Conservation (phyloP, 176 grass and related monocot species). For the Oryza glumipatula region DNA sequence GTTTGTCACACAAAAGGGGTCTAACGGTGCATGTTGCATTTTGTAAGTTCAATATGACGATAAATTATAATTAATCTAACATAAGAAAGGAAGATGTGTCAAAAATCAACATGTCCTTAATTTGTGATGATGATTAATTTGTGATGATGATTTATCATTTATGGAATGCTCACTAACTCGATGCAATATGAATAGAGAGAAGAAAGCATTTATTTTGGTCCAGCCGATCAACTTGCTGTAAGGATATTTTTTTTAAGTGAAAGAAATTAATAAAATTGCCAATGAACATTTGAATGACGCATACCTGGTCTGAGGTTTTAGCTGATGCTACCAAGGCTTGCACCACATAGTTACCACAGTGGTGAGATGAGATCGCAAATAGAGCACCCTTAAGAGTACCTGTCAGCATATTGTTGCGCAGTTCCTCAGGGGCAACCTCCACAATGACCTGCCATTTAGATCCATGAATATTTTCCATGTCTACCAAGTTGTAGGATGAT, state of each 20-base stretch:
- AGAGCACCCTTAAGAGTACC: constrained; percentile 65
- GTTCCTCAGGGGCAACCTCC: constrained; percentile 82
- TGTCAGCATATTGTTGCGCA: constrained; percentile 66
- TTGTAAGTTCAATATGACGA: not conserved
- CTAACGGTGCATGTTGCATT: not conserved
- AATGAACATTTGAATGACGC: constrained; percentile 9
- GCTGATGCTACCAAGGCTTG: constrained; percentile 91
- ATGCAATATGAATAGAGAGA: not conserved
- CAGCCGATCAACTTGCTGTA: constrained; percentile 11
- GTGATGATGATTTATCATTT: constrained; percentile 6
- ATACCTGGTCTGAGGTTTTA: constrained; percentile 83
- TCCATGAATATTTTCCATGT: constrained; percentile 15
- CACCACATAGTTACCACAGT: constrained; percentile 90
- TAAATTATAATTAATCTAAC: not conserved
- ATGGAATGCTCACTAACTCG: not conserved
- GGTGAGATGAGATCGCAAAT: constrained; percentile 86
- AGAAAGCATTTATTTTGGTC: constrained; percentile 14
- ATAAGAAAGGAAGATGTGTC: not conserved
- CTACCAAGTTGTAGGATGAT: constrained; percentile 16
- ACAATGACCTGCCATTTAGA: constrained; percentile 74
- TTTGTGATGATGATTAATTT: constrained; percentile 1
- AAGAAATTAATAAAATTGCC: constrained; percentile 21
- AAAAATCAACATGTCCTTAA: not conserved
- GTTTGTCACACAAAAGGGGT: not conserved
- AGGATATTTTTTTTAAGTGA: constrained; percentile 5